Conservation (phyloP, 441 rosid species). For the Arabidopsis hybrid region DNA sequence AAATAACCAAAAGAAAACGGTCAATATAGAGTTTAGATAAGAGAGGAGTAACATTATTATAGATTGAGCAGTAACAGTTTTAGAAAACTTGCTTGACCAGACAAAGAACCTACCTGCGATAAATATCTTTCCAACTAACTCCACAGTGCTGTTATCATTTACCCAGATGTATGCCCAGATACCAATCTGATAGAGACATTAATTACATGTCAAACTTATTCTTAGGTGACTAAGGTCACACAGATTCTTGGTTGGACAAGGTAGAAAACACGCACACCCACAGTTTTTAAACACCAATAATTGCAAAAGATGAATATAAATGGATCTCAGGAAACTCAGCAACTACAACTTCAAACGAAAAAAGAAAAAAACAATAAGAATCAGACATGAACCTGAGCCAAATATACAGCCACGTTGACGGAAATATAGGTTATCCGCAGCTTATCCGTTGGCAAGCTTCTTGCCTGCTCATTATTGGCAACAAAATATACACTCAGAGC, state of each 20-base stretch:
- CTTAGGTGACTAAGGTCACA: constrained; percentile 10
- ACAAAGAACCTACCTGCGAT: constrained; percentile 60
- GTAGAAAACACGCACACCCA: constrained; percentile 13
- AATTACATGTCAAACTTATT: constrained; percentile 36
- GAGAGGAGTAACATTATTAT: not conserved
- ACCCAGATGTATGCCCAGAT: constrained; percentile 63
- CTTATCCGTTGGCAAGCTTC: constrained; percentile 71
- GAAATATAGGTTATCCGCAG: constrained; percentile 57
- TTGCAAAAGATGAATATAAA: not conserved
- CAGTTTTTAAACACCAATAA: not conserved
- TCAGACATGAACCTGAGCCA: constrained; percentile 59
- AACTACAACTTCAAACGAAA: not conserved
- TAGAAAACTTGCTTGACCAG: constrained; percentile 25
- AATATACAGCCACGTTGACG: constrained; percentile 59
- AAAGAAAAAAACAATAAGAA: not conserved
- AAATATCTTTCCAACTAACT: constrained; percentile 64
- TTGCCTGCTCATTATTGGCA: constrained; percentile 53
- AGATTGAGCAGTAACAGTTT: not conserved
- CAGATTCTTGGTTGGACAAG: constrained; percentile 5
- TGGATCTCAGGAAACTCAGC: not conserved
- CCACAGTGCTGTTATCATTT: constrained; percentile 60
- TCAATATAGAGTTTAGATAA: not conserved
- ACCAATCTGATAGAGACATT: constrained; percentile 56
- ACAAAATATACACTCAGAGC: constrained; percentile 29
- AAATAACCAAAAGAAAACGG: not conserved